Percentiles rank a stretch among this genome's conserved stretches.
Evolutionary conservation across 1,284 basidiomycete genomes (phyloP).

Genomic region (Fomitopsis schrenkii): DNA sequence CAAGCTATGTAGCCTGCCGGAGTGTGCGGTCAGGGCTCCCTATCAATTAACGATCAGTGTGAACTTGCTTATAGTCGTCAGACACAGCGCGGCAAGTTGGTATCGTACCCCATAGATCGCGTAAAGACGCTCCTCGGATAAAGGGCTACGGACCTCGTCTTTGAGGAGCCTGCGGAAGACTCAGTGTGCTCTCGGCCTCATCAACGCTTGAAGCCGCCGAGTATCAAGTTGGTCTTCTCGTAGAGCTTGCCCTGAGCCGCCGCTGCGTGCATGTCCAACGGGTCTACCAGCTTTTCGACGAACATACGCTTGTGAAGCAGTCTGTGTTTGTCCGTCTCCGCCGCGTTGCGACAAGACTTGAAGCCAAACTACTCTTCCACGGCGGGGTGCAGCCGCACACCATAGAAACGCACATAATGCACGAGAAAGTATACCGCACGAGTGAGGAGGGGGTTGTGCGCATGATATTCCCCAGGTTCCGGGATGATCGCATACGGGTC

Average conservation of each 20-base stretch:
- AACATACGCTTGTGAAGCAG: background rate
- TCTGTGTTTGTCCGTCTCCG: background rate
- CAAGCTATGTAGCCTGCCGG: too few species aligned
- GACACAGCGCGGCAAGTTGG: background rate
- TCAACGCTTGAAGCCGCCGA: background rate
- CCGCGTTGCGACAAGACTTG: background rate
- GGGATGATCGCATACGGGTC: too few species aligned
- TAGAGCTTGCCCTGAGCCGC: background rate
- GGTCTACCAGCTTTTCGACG: background rate
- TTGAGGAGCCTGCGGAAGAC: background rate
- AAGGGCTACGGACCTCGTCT: background rate
- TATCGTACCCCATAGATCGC: background rate
- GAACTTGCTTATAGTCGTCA: too few species aligned
- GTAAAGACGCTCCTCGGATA: background rate
- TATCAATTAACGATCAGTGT: too few species aligned
- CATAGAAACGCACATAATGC: too few species aligned
- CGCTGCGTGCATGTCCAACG: background rate
- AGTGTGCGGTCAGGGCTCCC: too few species aligned
- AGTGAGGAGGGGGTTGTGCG: too few species aligned
- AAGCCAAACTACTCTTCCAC: too few species aligned
- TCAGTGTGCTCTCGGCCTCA: background rate
- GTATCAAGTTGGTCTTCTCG: background rate
- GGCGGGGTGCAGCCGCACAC: too few species aligned
- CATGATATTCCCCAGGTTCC: too few species aligned
- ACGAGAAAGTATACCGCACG: too few species aligned